phyloP scores from a whole-genome alignment of 768 basidiomycete species.

The Hemileccinum impolitum region DNA sequence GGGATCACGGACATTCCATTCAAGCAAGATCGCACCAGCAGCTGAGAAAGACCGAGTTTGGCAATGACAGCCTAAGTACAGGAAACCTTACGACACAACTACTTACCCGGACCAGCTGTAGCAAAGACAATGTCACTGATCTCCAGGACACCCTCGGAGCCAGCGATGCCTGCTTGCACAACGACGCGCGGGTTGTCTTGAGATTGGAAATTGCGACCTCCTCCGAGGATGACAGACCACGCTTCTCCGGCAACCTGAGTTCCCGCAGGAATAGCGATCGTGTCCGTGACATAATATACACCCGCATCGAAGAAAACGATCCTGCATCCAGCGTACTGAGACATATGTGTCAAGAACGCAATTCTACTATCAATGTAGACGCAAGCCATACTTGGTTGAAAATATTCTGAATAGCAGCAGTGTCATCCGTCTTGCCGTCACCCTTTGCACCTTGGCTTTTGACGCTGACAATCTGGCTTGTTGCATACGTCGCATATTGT shows the following conservation, averaged over 20 bases:
- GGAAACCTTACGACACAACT: background rate
- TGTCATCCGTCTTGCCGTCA: constrained; percentile 75
- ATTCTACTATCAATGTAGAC: background rate
- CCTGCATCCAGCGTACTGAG: constrained; percentile 65
- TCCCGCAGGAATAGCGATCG: constrained; percentile 47
- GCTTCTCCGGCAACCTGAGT: constrained; percentile 48
- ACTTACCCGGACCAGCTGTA: constrained; percentile 46
- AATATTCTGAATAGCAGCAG: constrained; percentile 56
- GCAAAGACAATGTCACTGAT: constrained; percentile 64
- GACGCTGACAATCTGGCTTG: constrained; percentile 65
- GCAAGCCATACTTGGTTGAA: constrained; percentile 44
- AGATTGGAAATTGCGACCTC: constrained; percentile 41
- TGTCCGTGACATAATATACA: constrained; percentile 42
- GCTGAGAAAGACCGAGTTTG: constrained; percentile 17
- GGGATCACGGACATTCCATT: constrained; percentile 62
- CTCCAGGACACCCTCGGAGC: constrained; percentile 52
- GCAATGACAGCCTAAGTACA: background rate
- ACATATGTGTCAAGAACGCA: background rate
- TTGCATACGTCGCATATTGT: constrained; percentile 59
- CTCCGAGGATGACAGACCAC: constrained; percentile 47
- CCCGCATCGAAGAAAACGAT: constrained; percentile 84
- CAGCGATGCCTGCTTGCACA: constrained; percentile 41
- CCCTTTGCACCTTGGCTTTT: constrained; percentile 67
- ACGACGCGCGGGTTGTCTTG: constrained; percentile 37
- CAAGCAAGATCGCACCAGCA: constrained; percentile 46